A percentile compares a stretch with the other conserved stretches of the same genome.
Evolutionary conservation across 148 eudicot species (phyloP).

Genomic region (Tetragonia tetragonoides): DNA sequence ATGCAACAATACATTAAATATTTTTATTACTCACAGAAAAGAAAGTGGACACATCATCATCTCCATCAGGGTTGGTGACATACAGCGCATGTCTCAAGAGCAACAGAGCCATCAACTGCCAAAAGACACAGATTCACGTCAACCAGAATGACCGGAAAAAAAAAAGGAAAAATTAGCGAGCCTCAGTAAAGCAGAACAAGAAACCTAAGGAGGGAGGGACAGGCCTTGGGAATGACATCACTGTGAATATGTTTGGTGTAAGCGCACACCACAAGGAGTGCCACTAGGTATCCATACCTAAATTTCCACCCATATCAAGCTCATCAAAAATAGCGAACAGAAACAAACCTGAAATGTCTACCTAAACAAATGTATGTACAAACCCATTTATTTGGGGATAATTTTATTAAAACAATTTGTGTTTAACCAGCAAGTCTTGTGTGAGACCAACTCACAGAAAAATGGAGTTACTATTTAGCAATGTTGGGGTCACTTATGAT

Average conservation of each 20-base stretch:
- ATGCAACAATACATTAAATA: conserved; percentile 4
- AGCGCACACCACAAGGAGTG: neutral
- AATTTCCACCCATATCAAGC: neutral
- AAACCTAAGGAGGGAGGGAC: neutral
- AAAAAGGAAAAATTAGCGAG: neutral
- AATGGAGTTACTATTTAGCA: no score
- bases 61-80: conserved; percentile 54
- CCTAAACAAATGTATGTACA: neutral
- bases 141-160: neutral
- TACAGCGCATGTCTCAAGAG: conserved; percentile 80
- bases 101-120: conserved; percentile 77
- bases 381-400: no score
- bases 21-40: conserved; percentile 56
- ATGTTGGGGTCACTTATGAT: no score
- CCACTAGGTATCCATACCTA: neutral
- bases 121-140: conserved; percentile 14
- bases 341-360: conserved; percentile 7
- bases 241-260: neutral
- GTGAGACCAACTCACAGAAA: no score
- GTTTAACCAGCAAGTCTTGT: no score
- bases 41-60: conserved; percentile 68
- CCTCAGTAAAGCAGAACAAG: neutral
- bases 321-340: neutral
- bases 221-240: no score
- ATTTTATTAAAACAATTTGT: no score